Conservation (phyloP, 2,329 filamentous ascomycete genomes). For the Diaporthe sp. region DNA sequence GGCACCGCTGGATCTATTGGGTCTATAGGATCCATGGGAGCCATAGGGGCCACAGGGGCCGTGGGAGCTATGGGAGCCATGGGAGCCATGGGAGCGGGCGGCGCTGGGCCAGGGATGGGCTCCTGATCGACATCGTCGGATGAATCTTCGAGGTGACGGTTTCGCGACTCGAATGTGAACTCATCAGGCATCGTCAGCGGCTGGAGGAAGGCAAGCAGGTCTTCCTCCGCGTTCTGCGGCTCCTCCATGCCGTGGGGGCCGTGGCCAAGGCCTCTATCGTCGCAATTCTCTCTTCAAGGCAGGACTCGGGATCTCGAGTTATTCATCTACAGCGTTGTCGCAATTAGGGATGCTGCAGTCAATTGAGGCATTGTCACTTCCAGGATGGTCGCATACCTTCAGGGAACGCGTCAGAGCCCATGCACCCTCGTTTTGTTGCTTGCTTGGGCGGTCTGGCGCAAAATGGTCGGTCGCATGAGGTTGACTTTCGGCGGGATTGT, state of each 20-base stretch:
- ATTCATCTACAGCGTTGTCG: conserved; percentile 29
- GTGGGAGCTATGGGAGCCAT: conserved; percentile 30
- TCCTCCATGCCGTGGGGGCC: conserved; percentile 26
- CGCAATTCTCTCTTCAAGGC: conserved; percentile 29
- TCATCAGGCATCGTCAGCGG: conserved; percentile 26
- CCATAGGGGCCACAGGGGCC: not conserved
- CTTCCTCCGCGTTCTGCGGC: conserved; percentile 35
- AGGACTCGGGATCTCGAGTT: not conserved
- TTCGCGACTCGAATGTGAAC: conserved; percentile 32
- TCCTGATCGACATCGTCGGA: conserved; percentile 32
- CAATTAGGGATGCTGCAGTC: conserved; percentile 8
- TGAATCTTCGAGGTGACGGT: conserved; percentile 10
- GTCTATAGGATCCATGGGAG: conserved; percentile 25
- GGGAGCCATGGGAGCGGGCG: conserved; percentile 32
- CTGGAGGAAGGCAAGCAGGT: conserved; percentile 40
- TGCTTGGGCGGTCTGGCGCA: not conserved
- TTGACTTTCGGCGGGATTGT: not conserved
- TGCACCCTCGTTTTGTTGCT: not conserved
- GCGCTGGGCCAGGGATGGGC: conserved; percentile 26
- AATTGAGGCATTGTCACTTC: not conserved
- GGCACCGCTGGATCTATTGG: not conserved
- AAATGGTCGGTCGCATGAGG: not conserved
- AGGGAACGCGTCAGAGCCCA: not conserved
- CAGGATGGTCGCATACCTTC: conserved; percentile 19
- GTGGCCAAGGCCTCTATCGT: not conserved